Evolutionary conservation across 73 alveolate genomes (phyloP), one percentile per base, ranked within the genome.

Genomic region (Tetrahymena borealis): DNA sequence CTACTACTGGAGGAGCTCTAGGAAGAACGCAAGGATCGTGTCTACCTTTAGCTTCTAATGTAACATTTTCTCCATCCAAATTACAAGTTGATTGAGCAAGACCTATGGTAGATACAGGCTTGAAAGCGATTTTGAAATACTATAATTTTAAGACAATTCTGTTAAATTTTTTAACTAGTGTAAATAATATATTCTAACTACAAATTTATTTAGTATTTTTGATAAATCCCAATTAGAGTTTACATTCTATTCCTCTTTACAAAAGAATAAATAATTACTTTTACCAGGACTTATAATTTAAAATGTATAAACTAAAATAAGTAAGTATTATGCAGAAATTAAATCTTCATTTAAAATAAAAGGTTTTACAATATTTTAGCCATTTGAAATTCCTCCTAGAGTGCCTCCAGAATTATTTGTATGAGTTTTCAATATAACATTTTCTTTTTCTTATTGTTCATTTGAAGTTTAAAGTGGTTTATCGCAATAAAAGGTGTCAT

Each of bases 11-110:
- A 7, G 96, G 97, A n/a, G 98, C 98, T 60, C 99, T 90, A 31
- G 98, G 97, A 38, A 97, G 94, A 15, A 97, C 99, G 33, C 99
- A 97, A 37, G 99, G 98, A 92, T 97, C 99, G 38, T 97, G 99
- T 35, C 99, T 94, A 0, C 97, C 98, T 90, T 96, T 96, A n/a
- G 97, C 99, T 37, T 90, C 97, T 78, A 97, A 90, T 78, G 40
- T 85, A 32, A 90, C 91, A 31, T 92, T 43, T 91, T 95, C 97
- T n/a, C 99, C 99, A 32, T 93, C 95, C 39, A 91, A 97, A 77
- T 95, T 94, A 78, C 96, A 78, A 12, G 99, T 96, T 20, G 85
- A 92, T 93, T 95, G 60, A 33, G 91, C 93, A 6, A 91, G 36
- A 24, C 96, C 96, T 24, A 97, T 97, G 78, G 99, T 94, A 13